Conservation (phyloP, 768 basidiomycete genomes). For the Pholiota microspora region DNA sequence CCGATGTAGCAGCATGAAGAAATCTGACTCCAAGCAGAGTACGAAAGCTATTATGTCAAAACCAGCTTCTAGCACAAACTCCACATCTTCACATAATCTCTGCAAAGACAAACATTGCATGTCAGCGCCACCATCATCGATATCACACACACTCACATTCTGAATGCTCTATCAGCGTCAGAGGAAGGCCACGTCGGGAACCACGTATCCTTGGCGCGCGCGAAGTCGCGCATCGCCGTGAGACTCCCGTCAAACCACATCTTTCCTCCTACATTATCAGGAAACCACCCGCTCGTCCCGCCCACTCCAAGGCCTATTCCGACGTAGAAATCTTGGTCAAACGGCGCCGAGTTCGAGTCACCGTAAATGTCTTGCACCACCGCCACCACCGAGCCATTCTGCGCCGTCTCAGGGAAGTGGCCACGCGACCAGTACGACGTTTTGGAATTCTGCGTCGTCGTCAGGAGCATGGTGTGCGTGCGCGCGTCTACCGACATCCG, state of each 20-base stretch:
- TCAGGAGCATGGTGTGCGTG: constrained; percentile 58
- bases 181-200: constrained; percentile 64
- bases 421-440: constrained; percentile 70
- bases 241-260: constrained; percentile 70
- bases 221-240: constrained; percentile 74
- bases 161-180: constrained; percentile 59
- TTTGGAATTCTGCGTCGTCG: constrained; percentile 45
- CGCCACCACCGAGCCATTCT: constrained; percentile 46
- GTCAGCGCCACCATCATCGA: constrained; percentile 5
- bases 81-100: constrained; percentile 54
- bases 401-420: constrained; percentile 57
- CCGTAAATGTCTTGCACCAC: constrained; percentile 53
- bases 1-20: no score
- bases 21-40: no score
- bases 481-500: constrained; percentile 75
- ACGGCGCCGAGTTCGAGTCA: constrained; percentile 59
- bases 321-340: constrained; percentile 84
- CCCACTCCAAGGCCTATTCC: constrained; percentile 75
- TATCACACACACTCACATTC: constrained; percentile 50
- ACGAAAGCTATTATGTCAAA: no score
- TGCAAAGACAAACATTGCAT: constrained; percentile 9
- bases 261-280: constrained; percentile 70
- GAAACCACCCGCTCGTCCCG: constrained; percentile 89
- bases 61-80: constrained; percentile 26
- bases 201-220: constrained; percentile 61